phyloP scores from a whole-genome alignment of 257 asterid genomes.

The Nicotiana obtusifolia region DNA sequence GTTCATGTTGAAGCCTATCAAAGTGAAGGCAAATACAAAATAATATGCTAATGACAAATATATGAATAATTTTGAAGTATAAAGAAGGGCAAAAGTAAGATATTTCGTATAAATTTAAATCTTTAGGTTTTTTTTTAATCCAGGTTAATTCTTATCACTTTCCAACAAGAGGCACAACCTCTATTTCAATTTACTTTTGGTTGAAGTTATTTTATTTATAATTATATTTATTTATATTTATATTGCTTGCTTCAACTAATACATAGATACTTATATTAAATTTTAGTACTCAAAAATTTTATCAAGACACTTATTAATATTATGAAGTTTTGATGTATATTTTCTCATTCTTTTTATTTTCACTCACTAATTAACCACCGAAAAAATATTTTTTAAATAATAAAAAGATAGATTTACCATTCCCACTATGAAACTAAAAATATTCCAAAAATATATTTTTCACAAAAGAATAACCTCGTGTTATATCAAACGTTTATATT shows the following conservation, averaged over 20 bases:
- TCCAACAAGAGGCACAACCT: too few species aligned
- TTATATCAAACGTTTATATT: background rate
- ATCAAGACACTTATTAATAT: background rate
- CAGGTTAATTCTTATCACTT: too few species aligned
- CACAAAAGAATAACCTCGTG: background rate
- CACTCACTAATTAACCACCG: background rate
- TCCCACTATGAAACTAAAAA: background rate
- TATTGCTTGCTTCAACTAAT: background rate
- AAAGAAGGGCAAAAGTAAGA: too few species aligned
- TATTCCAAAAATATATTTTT: background rate
- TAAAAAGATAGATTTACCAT: background rate
- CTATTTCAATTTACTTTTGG: background rate
- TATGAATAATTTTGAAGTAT: too few species aligned
- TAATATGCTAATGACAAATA: too few species aligned
- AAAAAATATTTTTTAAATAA: background rate
- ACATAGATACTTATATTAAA: background rate
- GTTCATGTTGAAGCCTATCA: too few species aligned
- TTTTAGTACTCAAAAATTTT: background rate
- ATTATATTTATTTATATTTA: background rate
- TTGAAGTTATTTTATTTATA: background rate
- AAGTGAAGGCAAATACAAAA: too few species aligned
- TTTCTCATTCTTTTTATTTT: too few species aligned
- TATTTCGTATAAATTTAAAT: too few species aligned
- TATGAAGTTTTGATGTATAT: background rate
- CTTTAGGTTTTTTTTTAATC: too few species aligned